Percentiles rank a stretch among this genome's conserved stretches.
Evolutionary conservation across 2,329 filamentous ascomycete species (phyloP).

Genomic region (Shiraia sp.): DNA sequence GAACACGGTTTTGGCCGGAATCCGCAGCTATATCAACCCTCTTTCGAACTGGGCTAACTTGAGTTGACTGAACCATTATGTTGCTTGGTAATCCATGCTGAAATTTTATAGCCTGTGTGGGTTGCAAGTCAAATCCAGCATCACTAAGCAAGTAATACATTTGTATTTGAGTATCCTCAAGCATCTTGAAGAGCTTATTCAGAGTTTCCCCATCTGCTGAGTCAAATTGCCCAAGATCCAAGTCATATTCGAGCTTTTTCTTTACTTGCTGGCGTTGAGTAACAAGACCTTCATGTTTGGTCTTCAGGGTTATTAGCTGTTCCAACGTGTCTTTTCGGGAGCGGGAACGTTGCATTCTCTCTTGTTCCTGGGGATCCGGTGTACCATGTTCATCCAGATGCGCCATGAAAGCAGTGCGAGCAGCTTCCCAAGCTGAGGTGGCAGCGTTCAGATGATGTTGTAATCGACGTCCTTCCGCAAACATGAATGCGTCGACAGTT

Average conservation of each 20-base stretch:
- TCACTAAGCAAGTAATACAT: slow-evolving; percentile 30
- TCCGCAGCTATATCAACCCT: slow-evolving; percentile 9
- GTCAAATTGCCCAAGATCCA: slow-evolving; percentile 33
- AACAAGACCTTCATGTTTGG: slow-evolving; percentile 20
- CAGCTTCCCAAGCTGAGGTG: slow-evolving; percentile 29
- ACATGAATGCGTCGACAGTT: slow-evolving; percentile 28
- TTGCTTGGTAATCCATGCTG: slow-evolving; percentile 13
- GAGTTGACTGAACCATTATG: slow-evolving; percentile 38
- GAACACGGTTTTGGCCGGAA: slow-evolving; percentile 20
- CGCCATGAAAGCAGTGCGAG: slow-evolving; percentile 27
- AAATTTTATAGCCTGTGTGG: slow-evolving; percentile 7
- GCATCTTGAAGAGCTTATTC: slow-evolving; percentile 25
- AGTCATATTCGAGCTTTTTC: slow-evolving; percentile 34
- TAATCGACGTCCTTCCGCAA: slow-evolving; percentile 26
- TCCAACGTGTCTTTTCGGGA: slow-evolving; percentile 38
- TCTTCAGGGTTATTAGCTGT: slow-evolving; percentile 25
- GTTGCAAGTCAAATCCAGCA: slow-evolving; percentile 30
- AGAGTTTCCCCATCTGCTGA: slow-evolving; percentile 29
- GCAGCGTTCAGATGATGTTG: slow-evolving; percentile 30
- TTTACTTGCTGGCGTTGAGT: slow-evolving; percentile 25
- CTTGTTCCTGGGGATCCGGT: slow-evolving; percentile 22
- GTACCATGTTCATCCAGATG: slow-evolving; percentile 29
- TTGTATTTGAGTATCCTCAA: slow-evolving; percentile 34
- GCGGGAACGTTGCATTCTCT: slow-evolving; percentile 28
- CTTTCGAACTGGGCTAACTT: slow-evolving; percentile 25